These are phyloP conservation scores for Erysiphe pulchra DNA, from an alignment of 2,329 filamentous ascomycete genomes.

Conservation along the genomic window DNA sequence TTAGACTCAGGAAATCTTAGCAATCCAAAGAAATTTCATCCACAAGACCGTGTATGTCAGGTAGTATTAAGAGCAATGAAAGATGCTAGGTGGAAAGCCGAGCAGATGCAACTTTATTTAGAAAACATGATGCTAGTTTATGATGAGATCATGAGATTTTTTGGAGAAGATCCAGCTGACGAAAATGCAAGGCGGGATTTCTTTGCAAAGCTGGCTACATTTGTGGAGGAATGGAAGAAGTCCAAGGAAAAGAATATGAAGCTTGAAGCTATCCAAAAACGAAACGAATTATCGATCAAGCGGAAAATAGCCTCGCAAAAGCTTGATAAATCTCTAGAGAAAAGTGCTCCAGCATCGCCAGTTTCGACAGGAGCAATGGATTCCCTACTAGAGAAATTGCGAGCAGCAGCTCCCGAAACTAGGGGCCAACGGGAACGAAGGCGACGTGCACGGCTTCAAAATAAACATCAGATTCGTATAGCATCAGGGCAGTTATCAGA, in stretches of 20 bases:
- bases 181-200: conserved; percentile 88
- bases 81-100: conserved; percentile 81
- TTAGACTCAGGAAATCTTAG: conserved; percentile 84
- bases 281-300: conserved; percentile 80
- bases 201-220: conserved; percentile 76
- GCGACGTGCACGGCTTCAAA: conserved; percentile 67
- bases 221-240: conserved; percentile 88
- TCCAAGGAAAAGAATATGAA: conserved; percentile 76
- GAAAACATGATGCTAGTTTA: conserved; percentile 82
- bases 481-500: conserved; percentile 78
- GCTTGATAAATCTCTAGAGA: conserved; percentile 17
- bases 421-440: conserved; percentile 74
- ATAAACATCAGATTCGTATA: conserved; percentile 68
- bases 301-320: conserved; percentile 56
- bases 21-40: conserved; percentile 93
- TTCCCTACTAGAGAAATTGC: conserved; percentile 75
- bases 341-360: conserved; percentile 32
- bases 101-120: conserved; percentile 81
- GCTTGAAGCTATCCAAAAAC: conserved; percentile 56
- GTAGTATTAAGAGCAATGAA: conserved; percentile 89
- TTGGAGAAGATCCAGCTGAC: conserved; percentile 78
- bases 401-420: conserved; percentile 73
- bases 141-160: conserved; percentile 89
- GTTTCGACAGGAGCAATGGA: conserved; percentile 82
- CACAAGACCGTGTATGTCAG: conserved; percentile 80